Evolutionary conservation across 768 basidiomycete genomes (phyloP), one percentile per base, ranked within the genome.

Genomic region (Mycena rosella): DNA sequence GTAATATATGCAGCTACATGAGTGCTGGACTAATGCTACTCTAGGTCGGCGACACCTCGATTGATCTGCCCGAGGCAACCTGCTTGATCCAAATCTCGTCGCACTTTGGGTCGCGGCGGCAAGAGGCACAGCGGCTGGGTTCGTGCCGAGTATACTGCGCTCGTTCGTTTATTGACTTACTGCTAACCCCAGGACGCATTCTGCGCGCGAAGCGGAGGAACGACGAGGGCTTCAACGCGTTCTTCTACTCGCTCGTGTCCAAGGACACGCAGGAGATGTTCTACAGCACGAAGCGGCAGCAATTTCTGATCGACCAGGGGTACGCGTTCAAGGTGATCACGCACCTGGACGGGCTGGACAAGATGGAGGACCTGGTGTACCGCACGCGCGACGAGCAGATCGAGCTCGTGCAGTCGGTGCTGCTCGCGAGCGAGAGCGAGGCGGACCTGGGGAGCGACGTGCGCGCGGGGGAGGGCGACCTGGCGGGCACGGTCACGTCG

Each of bases 261-360:
- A 98, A 98, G 79, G 97, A 98, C 81, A 99, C 97, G 5, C 96
- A 98, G 75, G 98, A 99, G 81, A 99, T 99, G 96, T 99, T 91
- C 80, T 99, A 98, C 85, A 96, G 95, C 77, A 97, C 98, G 4
- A 99, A 99, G 81, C 90, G 98, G 18, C 98, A 99, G 76, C 96
- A 98, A 75, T 99, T 99, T 82, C 83, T 99, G 72, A 97, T 99
- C 75, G 98, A 99, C 77, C 96, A 98, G 80, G 97, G 98, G 3
- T 99, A 99, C 80, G 94, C 97, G 8, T 99, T 99, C 89, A 99
- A 99, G 80, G 97, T 99, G 59, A 99, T 99, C 80, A 99, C 98
- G 2, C 94, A 96, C 73, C 88, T 99, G 20, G 96, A 99, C 69
- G 98, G 98, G 11, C 84, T 99, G 29, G 92, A 97, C 64, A 84